phyloP scores from a whole-genome alignment of 805 yeast species.

The Teunomyces stri region DNA sequence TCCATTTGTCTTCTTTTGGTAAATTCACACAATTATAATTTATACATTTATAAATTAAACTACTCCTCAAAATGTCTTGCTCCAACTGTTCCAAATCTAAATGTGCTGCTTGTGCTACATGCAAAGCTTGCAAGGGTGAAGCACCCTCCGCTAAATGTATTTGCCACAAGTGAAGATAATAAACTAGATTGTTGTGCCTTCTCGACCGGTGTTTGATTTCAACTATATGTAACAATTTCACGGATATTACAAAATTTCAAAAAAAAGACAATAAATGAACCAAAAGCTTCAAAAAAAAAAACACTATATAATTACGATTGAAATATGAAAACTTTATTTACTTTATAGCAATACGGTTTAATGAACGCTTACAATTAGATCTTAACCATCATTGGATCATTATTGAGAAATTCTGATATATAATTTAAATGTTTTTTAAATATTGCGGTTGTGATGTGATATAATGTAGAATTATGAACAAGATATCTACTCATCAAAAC shows the following conservation, averaged over 20 bases:
- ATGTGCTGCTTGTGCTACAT: slow-evolving; percentile 8
- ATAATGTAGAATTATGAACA: no score
- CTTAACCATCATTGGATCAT: no score
- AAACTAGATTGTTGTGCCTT: no score
- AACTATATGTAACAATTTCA: background rate
- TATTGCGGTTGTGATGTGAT: background rate
- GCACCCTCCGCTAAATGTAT: slow-evolving; percentile 7
- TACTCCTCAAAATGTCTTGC: slow-evolving; percentile 8
- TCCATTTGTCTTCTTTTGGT: no score
- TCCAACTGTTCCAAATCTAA: slow-evolving; percentile 10
- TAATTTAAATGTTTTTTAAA: background rate
- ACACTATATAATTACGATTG: background rate
- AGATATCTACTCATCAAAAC: no score
- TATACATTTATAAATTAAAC: no score
- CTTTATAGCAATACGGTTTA: background rate
- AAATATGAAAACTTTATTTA: background rate
- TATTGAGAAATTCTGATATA: no score
- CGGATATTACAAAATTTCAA: background rate
- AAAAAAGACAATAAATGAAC: no score
- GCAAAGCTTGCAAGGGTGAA: slow-evolving; percentile 9
- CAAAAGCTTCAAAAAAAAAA: background rate
- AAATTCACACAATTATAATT: no score
- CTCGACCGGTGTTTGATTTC: no score
- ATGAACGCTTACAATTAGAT: no score
- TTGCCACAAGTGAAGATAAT: slow-evolving; percentile 9